phyloP scores from a whole-genome alignment of 2,329 filamentous ascomycete species.

The Biscogniauxia marginata region DNA sequence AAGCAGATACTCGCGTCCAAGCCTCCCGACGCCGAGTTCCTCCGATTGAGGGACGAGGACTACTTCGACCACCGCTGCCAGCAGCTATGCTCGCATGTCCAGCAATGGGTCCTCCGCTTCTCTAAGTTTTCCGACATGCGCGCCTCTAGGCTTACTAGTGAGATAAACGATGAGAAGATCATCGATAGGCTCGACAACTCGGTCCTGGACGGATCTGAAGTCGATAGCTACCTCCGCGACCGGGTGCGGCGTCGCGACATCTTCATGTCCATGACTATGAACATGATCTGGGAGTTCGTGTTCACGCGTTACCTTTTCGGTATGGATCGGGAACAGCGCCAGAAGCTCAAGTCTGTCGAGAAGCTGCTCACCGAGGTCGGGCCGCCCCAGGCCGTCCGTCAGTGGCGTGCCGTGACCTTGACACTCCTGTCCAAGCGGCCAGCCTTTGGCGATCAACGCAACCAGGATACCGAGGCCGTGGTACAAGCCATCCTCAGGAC shows the following conservation, averaged over 20 bases:
- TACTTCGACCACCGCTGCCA: constrained; percentile 95
- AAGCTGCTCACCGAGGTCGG: constrained; percentile 89
- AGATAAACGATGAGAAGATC: constrained; percentile 88
- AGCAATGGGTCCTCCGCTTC: constrained; percentile 97
- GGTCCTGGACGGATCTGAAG: constrained; percentile 89
- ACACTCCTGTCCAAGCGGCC: constrained; percentile 81
- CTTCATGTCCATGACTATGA: constrained; percentile 99
- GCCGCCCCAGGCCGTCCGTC: constrained; percentile 82
- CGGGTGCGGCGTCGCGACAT: constrained; percentile 86
- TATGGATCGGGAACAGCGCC: constrained; percentile 95
- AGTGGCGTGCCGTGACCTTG: constrained; percentile 94
- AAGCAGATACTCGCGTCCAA: constrained; percentile 58
- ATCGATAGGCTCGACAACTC: constrained; percentile 93
- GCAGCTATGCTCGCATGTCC: constrained; percentile 90
- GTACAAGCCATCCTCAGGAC: constrained; percentile 86
- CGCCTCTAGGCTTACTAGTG: constrained; percentile 76
- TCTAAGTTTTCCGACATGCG: constrained; percentile 96
- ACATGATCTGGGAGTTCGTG: constrained; percentile 98
- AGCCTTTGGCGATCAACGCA: constrained; percentile 77
- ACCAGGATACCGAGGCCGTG: constrained; percentile 92
- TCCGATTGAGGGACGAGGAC: constrained; percentile 82
- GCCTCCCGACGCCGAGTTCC: constrained; percentile 67
- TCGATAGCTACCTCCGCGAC: constrained; percentile 83
- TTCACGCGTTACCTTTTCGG: constrained; percentile 98
- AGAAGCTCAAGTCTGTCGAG: constrained; percentile 95